Evolutionary conservation across 2,329 filamentous ascomycete species (phyloP).

Genomic region (Aspergillus candidus): DNA sequence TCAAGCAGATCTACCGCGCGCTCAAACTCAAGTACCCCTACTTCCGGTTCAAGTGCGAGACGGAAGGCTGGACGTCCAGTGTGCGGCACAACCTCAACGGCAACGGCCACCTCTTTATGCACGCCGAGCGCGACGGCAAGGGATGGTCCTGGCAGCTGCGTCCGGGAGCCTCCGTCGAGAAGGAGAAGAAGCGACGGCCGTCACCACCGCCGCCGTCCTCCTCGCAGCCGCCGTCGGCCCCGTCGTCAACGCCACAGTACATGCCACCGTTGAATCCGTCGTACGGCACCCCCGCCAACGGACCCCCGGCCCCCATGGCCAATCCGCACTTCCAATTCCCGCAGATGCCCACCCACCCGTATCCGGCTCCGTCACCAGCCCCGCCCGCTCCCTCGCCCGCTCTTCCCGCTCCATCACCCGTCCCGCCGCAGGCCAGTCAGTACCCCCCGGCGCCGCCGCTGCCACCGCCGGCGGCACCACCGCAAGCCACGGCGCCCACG

Average conservation of each 20-base stretch:
- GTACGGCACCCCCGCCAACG: conserved; percentile 25
- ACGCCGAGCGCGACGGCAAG: conserved; percentile 56
- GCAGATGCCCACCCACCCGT: conserved; percentile 29
- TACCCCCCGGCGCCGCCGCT: conserved; percentile 17
- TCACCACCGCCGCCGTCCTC: conserved; percentile 34
- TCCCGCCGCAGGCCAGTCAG: conserved; percentile 16
- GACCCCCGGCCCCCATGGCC: conserved; percentile 25
- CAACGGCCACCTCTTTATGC: conserved; percentile 54
- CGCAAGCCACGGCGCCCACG: conserved; percentile 24
- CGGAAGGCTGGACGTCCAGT: conserved; percentile 61
- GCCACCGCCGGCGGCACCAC: conserved; percentile 14
- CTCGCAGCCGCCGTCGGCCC: conserved; percentile 24
- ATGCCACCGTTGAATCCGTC: conserved; percentile 30
- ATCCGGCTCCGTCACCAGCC: conserved; percentile 23
- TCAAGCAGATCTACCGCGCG: conserved; percentile 61
- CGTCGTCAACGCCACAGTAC: conserved; percentile 27
- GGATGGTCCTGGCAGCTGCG: conserved; percentile 60
- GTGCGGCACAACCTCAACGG: conserved; percentile 58
- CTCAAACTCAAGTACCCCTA: conserved; percentile 59
- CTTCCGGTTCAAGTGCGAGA: conserved; percentile 56
- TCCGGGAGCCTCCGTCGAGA: conserved; percentile 54
- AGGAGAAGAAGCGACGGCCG: conserved; percentile 49
- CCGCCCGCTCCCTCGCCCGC: conserved; percentile 15
- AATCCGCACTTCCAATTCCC: conserved; percentile 36
- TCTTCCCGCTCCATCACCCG: conserved; percentile 5